Base-by-base conservation (phyloP, 2,329 filamentous ascomycete species). In the Fusarium clavum region DNA sequence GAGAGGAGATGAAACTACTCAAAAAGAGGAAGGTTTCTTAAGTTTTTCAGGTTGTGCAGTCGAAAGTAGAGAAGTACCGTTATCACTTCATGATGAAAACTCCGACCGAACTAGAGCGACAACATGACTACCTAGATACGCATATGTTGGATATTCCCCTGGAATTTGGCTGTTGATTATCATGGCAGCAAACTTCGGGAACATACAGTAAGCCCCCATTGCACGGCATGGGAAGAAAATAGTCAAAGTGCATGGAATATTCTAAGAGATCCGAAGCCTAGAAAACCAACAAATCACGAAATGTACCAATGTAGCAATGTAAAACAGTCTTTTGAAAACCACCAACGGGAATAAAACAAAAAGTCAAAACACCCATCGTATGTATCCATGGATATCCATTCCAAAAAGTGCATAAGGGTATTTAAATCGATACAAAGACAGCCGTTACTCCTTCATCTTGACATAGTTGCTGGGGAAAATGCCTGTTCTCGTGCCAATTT, bases 401-500 rank as follows among this genome's bases (percentile, higher is more conserved):
- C 64, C 55, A 68, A 66, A 66, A 64, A 55, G 43, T 64, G 64
- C 66, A 44, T 58, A 57, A 72, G 69, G 69, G 69, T 72, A 71
- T 72, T 69, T 57, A 71, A 71, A 69, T 66, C 49, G 51, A 68
- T 58, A 32, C 44, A 54, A 70, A 67, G 43, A 54, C 57, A 60
- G 29, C 64, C 54, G 61, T 67, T 76, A 87, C 73, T 87, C 83
- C 79, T 83, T 87, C 88, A 91, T 89, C 78, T 91, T 89, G 71
- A 91, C 89, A 69, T 91, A 91, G 78, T 91, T 91, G 79, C 93
- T 96, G 0, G 96, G 96, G 81, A 99, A 99, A 71, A 98, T 97
- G 40, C 96, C 96, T 58, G 94, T 92, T 73, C 90, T 88, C 71
- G 90, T 87, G 30, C 94, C 94, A 76, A 98, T 90, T 81, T 92